Evolutionary conservation across 2,329 filamentous ascomycete genomes (phyloP).

Genomic region (Aureobasidium sp.): DNA sequence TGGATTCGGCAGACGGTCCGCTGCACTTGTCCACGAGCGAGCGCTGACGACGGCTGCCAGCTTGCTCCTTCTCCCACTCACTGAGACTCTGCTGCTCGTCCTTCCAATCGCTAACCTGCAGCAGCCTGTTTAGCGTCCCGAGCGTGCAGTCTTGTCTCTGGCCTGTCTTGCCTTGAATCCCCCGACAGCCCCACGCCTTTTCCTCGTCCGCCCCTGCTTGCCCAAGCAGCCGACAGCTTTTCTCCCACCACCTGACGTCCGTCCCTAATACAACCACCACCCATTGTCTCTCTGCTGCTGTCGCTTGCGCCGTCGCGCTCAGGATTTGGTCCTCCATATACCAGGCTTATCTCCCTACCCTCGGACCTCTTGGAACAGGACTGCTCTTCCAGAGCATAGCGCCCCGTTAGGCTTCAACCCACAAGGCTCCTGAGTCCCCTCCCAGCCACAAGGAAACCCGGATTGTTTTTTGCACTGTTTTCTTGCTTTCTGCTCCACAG

Average conservation of each 20-base stretch:
- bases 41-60: background rate
- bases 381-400: background rate
- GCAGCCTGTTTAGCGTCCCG: background rate
- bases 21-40: background rate
- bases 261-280: background rate
- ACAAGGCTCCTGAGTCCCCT: background rate
- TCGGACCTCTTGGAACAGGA: background rate
- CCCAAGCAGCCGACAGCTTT: background rate
- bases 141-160: background rate
- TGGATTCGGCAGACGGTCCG: background rate
- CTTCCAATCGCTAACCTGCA: constrained; percentile 14
- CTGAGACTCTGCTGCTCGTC: background rate
- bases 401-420: constrained; percentile 1
- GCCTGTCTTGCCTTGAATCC: constrained; percentile 8
- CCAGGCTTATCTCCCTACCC: background rate
- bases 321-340: background rate
- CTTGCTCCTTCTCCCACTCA: background rate
- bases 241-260: background rate
- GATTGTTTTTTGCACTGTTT: background rate
- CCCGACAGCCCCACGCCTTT: constrained; percentile 1
- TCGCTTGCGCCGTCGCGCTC: background rate
- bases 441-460: background rate
- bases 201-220: constrained; percentile 8
- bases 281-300: background rate
- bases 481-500: background rate